These are phyloP conservation scores for Mucor circinelloides DNA, from an alignment of 371 early-diverging fungal genomes.

Conservation along the genomic window DNA sequence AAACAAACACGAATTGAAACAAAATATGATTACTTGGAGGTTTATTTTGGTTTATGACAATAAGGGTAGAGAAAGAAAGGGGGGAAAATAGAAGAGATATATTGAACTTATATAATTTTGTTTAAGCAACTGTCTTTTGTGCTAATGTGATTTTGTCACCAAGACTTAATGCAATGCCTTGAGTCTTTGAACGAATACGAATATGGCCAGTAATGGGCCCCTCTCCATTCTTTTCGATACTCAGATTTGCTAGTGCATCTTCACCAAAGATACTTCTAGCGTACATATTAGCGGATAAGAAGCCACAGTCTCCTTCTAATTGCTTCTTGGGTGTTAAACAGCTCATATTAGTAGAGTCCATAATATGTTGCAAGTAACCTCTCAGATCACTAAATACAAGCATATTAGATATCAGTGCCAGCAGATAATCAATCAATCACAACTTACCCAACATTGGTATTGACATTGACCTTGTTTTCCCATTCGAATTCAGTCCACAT, in stretches of 20 bases:
- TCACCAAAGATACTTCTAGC: conserved; percentile 96
- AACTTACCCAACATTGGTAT: conserved; percentile 82
- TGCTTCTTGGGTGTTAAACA: conserved; percentile 93
- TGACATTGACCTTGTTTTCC: conserved; percentile 98
- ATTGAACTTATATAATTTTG: neutral
- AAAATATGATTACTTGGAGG: neutral
- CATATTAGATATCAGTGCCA: neutral
- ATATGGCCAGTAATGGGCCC: conserved; percentile 93
- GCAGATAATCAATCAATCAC: neutral
- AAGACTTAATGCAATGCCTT: conserved; percentile 94
- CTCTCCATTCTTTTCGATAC: conserved; percentile 81
- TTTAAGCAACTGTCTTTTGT: conserved; percentile 46
- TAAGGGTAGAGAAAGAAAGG: neutral
- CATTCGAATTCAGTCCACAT: conserved; percentile 99
- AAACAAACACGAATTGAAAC: neutral
- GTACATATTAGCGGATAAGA: conserved; percentile 96
- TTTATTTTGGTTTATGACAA: neutral
- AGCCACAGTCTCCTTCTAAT: conserved; percentile 92
- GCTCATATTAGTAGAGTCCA: conserved; percentile 94
- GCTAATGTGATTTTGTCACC: conserved; percentile 78
- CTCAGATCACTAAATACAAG: conserved; percentile 66
- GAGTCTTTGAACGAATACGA: conserved; percentile 96
- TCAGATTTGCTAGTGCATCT: conserved; percentile 95
- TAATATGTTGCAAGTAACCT: conserved; percentile 85
- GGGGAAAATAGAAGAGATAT: neutral